Percentiles rank a stretch among this genome's conserved stretches.
Conservation (phyloP, 108 stramenopile genomes). For the Skeletonema menzelii region DNA sequence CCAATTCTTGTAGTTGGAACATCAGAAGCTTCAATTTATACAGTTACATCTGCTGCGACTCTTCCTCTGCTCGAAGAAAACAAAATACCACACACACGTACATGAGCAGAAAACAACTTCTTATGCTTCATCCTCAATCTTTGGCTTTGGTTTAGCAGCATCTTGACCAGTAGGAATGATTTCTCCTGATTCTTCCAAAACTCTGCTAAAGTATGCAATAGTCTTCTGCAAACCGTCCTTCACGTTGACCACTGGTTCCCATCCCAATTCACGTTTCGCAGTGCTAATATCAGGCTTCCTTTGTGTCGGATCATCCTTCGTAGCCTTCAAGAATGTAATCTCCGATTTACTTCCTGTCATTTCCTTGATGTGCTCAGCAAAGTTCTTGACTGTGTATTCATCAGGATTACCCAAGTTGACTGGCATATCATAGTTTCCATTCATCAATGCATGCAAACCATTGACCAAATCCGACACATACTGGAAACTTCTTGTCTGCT, state of each 20-base stretch:
- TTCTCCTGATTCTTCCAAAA: slow-evolving; percentile 83
- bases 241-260: slow-evolving; percentile 91
- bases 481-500: slow-evolving; percentile 98
- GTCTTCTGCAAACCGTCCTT: slow-evolving; percentile 89
- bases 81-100: not conserved
- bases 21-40: too few species aligned
- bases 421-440: slow-evolving; percentile 87
- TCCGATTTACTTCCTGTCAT: slow-evolving; percentile 68
- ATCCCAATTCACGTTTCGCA: slow-evolving; percentile 89
- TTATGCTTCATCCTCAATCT: slow-evolving; percentile 17
- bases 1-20: too few species aligned
- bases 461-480: slow-evolving; percentile 97
- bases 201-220: slow-evolving; percentile 91
- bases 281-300: slow-evolving; percentile 94
- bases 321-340: slow-evolving; percentile 74
- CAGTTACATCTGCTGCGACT: too few species aligned
- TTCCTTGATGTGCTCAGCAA: slow-evolving; percentile 84
- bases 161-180: slow-evolving; percentile 91
- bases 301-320: slow-evolving; percentile 93
- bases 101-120: not conserved
- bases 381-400: slow-evolving; percentile 94
- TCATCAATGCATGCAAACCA: slow-evolving; percentile 97
- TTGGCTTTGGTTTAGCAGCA: slow-evolving; percentile 45
- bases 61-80: not conserved
- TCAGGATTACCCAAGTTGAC: slow-evolving; percentile 99